Evolutionary conservation across 345 rosid genomes (phyloP).

Genomic region (Murraya koenigii): DNA sequence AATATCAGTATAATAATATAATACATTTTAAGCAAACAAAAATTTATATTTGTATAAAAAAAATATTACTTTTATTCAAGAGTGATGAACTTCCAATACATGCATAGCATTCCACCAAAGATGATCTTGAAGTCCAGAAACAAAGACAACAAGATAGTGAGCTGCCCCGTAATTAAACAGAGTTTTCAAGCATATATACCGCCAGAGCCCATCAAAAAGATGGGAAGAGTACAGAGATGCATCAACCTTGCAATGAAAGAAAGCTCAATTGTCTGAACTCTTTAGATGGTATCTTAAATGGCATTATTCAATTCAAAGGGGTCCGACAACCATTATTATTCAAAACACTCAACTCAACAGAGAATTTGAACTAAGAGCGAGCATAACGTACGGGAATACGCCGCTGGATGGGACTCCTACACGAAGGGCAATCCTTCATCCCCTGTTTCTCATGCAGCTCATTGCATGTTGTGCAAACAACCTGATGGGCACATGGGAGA

Average conservation of each 20-base stretch:
- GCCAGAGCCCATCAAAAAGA: constrained; percentile 15
- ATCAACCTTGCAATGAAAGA: constrained; percentile 20
- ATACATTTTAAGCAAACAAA: no score
- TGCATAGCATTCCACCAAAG: no score
- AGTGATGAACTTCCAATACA: no score
- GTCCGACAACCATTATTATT: constrained; percentile 39
- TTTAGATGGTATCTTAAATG: constrained; percentile 21
- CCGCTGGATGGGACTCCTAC: constrained; percentile 48
- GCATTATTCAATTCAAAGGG: constrained; percentile 40
- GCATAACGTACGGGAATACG: constrained; percentile 43
- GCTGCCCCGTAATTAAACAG: neutral
- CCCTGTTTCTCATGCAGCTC: constrained; percentile 64
- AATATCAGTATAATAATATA: no score
- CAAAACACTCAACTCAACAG: constrained; percentile 32
- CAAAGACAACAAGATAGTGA: neutral
- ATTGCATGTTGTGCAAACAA: constrained; percentile 51
- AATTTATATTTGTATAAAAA: no score
- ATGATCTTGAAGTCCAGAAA: neutral
- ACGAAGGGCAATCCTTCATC: constrained; percentile 71
- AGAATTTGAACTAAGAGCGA: constrained; percentile 30
- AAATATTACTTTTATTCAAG: no score
- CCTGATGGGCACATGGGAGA: constrained; percentile 62
- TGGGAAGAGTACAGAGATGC: constrained; percentile 16
- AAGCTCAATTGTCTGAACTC: constrained; percentile 29
- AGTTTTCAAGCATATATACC: neutral